phyloP scores from a whole-genome alignment of 192 early-diverging fungal species.

The Helicostylum pulchrum region DNA sequence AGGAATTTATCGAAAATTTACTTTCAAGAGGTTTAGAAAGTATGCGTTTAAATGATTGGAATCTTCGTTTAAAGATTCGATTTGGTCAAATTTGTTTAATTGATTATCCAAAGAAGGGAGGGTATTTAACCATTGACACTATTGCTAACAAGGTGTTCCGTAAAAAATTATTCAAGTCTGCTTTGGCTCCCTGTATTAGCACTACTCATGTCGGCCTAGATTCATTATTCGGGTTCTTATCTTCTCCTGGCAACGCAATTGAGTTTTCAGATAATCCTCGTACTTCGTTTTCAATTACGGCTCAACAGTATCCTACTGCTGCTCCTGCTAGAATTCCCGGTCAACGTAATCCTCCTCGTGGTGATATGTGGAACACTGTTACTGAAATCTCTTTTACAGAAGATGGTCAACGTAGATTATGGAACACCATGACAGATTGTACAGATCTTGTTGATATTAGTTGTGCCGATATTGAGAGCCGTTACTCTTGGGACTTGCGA shows the following conservation, averaged over 20 bases:
- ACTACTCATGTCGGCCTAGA: slow-evolving; percentile 13
- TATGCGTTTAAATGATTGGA: slow-evolving; percentile 36
- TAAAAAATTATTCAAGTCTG: slow-evolving; percentile 26
- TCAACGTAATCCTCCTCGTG: background rate
- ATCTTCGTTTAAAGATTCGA: slow-evolving; percentile 31
- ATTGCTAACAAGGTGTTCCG: slow-evolving; percentile 26
- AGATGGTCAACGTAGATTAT: slow-evolving; percentile 34
- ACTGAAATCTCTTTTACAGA: slow-evolving; percentile 24
- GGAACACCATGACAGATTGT: slow-evolving; percentile 36
- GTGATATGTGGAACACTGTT: slow-evolving; percentile 15
- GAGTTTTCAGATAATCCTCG: slow-evolving; percentile 30
- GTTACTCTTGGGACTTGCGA: slow-evolving; percentile 39
- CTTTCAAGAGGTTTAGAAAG: slow-evolving; percentile 29
- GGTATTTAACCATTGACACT: slow-evolving; percentile 17
- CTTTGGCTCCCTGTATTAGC: slow-evolving; percentile 38
- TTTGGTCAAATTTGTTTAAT: slow-evolving; percentile 43
- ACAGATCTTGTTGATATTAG: slow-evolving; percentile 26
- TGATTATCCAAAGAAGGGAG: slow-evolving; percentile 26
- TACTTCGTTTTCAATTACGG: slow-evolving; percentile 20
- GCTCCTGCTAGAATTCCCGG: background rate
- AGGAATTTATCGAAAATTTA: slow-evolving; percentile 8
- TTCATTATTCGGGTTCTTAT: slow-evolving; percentile 26
- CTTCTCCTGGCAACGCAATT: background rate
- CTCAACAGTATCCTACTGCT: slow-evolving; percentile 20
- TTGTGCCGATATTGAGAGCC: slow-evolving; percentile 32